Percentiles rank a stretch among this genome's conserved stretches.
phyloP scores from a whole-genome alignment of 306 rosid genomes.

The Acacia confusa region DNA sequence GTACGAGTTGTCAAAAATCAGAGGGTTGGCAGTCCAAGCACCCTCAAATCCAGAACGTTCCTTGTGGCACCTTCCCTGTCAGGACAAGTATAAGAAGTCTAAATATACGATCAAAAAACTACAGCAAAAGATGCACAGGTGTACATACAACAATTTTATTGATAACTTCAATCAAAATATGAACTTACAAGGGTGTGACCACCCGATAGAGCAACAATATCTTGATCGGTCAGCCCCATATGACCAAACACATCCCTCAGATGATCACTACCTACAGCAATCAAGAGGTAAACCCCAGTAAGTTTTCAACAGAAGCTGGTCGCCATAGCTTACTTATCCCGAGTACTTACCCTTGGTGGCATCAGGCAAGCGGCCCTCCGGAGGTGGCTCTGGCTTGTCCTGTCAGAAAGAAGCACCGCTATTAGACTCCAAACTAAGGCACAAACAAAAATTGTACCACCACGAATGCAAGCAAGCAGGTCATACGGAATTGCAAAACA shows the following conservation, averaged over 20 bases:
- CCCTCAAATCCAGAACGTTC: slow-evolving; percentile 99
- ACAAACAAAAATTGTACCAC: no score
- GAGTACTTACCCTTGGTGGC: slow-evolving; percentile 61
- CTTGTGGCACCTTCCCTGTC: slow-evolving; percentile 92
- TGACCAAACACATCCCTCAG: slow-evolving; percentile 77
- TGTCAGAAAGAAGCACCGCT: not conserved
- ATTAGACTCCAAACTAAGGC: not conserved
- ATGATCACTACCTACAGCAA: slow-evolving; percentile 75
- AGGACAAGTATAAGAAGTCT: no score
- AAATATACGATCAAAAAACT: no score
- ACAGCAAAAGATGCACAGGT: not conserved
- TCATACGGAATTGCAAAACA: not conserved
- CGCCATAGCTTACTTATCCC: no score
- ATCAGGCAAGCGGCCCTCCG: slow-evolving; percentile 93
- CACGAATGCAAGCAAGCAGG: not conserved
- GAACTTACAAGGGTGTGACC: slow-evolving; percentile 82
- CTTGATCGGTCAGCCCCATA: slow-evolving; percentile 92
- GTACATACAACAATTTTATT: not conserved
- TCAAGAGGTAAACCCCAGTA: not conserved
- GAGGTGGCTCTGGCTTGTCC: slow-evolving; percentile 87
- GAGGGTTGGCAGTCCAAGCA: slow-evolving; percentile 90
- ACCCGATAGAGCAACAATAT: slow-evolving; percentile 93
- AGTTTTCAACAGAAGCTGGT: not conserved
- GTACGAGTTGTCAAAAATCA: slow-evolving; percentile 85
- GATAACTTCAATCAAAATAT: not conserved